Percentiles rank a stretch among this genome's conserved stretches.
phyloP scores from a whole-genome alignment of 2,329 filamentous ascomycete species.

The Ophiocordyceps unilateralis region DNA sequence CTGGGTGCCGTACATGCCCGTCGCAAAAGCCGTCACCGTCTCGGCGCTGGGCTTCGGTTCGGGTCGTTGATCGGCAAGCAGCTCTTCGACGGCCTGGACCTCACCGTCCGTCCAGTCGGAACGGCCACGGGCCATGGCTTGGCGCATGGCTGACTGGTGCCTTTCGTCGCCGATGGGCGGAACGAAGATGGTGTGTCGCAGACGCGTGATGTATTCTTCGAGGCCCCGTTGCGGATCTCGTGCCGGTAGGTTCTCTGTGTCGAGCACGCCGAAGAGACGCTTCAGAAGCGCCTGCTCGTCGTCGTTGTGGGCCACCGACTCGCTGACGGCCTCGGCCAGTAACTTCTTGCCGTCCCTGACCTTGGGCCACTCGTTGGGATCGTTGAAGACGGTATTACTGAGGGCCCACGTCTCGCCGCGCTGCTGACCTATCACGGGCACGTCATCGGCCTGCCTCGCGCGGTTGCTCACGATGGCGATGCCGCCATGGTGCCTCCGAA shows the following conservation, averaged over 20 bases:
- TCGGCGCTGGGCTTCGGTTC: constrained; percentile 13
- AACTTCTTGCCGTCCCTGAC: constrained; percentile 33
- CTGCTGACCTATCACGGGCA: constrained; percentile 38
- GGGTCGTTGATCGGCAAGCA: constrained; percentile 20
- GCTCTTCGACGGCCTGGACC: constrained; percentile 10
- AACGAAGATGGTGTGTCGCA: constrained; percentile 45
- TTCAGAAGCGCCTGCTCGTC: constrained; percentile 31
- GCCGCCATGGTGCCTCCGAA: constrained; percentile 29
- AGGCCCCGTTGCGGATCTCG: constrained; percentile 25
- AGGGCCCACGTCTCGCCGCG: constrained; percentile 38
- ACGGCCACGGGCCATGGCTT: constrained; percentile 19
- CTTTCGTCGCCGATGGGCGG: constrained; percentile 35
- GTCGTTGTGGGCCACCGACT: constrained; percentile 17
- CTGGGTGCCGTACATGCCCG: constrained; percentile 47
- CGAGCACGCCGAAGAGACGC: constrained; percentile 35
- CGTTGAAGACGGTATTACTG: constrained; percentile 43
- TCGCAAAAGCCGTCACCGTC: constrained; percentile 27
- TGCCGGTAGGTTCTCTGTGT: constrained; percentile 36
- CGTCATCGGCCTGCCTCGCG: constrained; percentile 30
- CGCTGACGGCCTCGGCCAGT: constrained; percentile 23
- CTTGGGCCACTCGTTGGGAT: constrained; percentile 42
- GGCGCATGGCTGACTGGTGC: constrained; percentile 26
- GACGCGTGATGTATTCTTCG: constrained; percentile 32
- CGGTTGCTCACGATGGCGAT: constrained; percentile 48
- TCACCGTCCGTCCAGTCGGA: constrained; percentile 10